phyloP scores from a whole-genome alignment of 768 basidiomycete genomes.

The Suillus occidentalis region DNA sequence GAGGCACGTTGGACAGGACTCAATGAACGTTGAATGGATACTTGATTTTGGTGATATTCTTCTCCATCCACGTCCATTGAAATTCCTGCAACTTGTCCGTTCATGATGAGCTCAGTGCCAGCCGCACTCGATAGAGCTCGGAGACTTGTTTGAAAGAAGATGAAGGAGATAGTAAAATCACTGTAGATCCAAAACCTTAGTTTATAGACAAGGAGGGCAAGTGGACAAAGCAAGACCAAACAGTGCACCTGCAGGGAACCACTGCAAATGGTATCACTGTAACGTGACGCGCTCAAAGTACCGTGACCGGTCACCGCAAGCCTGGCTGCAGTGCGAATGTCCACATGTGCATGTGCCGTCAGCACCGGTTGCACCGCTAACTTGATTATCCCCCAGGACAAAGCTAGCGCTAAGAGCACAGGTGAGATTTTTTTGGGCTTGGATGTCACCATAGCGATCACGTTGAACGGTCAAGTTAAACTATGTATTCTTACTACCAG shows the following conservation, averaged over 20 bases:
- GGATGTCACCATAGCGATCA: conserved; percentile 3
- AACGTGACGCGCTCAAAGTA: not conserved
- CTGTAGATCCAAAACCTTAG: conserved; percentile 2
- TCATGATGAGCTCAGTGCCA: conserved; percentile 11
- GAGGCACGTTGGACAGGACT: conserved; percentile 29
- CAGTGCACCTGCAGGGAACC: not conserved
- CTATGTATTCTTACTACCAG: not conserved
- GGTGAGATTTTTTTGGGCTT: conserved; percentile 3
- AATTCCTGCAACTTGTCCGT: conserved; percentile 21
- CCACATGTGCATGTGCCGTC: not conserved
- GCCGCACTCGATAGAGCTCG: conserved; percentile 5
- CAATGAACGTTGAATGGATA: conserved; percentile 13
- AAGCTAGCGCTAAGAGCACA: not conserved
- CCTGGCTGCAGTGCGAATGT: too few species aligned
- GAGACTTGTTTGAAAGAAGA: conserved; percentile 8
- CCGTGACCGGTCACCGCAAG: too few species aligned
- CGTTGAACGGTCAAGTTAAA: not conserved
- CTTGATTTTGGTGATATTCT: conserved; percentile 5
- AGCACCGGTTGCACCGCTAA: not conserved
- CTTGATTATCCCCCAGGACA: not conserved
- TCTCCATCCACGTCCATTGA: conserved; percentile 32
- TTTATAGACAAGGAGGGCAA: not conserved
- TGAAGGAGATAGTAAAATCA: not conserved
- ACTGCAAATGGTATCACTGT: not conserved
- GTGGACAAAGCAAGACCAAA: conserved; percentile 5